phyloP scores from a whole-genome alignment of 305 asterid genomes.

The Fraxinus albicans region DNA sequence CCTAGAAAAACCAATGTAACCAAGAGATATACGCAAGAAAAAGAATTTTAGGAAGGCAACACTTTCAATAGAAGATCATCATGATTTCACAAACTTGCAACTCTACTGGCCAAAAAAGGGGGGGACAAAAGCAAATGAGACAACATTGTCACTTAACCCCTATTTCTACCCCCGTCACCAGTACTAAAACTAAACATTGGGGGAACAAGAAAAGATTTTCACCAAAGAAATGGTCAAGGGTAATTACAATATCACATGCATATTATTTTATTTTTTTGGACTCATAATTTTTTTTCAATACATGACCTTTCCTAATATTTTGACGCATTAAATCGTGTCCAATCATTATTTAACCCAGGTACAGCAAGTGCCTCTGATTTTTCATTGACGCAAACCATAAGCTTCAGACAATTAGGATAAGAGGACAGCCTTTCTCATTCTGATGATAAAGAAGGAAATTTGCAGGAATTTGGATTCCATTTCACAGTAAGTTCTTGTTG shows the following conservation, averaged over 20 bases:
- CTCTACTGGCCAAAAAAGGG: not conserved
- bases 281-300: not conserved
- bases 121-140: not conserved
- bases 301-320: not conserved
- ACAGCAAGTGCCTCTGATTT: not conserved
- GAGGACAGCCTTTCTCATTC: not conserved
- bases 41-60: not conserved
- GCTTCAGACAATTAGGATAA: not conserved
- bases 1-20: not conserved
- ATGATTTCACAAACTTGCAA: not conserved
- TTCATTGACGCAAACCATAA: not conserved
- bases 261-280: not conserved
- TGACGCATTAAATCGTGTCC: not conserved
- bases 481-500: not conserved
- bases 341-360: not conserved
- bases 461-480: not conserved
- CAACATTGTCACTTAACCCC: not conserved
- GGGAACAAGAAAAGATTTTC: not conserved
- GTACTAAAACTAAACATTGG: not conserved
- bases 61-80: not conserved
- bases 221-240: not conserved
- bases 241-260: not conserved
- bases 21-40: not conserved
- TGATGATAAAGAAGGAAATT: not conserved
- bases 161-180: not conserved